Evolutionary conservation across 2,329 filamentous ascomycete genomes (phyloP).

Genomic region (Colletotrichum incanum): DNA sequence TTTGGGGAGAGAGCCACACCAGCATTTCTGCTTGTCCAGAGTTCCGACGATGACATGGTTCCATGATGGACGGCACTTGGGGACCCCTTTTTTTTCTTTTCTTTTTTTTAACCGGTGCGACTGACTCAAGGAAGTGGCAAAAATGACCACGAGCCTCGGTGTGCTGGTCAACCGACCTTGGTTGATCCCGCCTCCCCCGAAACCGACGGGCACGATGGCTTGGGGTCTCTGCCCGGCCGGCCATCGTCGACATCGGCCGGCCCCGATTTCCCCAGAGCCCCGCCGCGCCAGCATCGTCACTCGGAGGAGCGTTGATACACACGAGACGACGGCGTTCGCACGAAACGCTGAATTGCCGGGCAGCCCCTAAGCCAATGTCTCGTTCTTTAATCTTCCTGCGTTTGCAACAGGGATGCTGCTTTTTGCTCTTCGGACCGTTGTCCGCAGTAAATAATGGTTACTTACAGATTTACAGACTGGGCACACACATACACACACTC

Average conservation of each 20-base stretch:
- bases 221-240: neutral
- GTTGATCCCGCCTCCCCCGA: neutral
- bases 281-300: slow-evolving; percentile 20
- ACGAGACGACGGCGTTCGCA: slow-evolving; percentile 26
- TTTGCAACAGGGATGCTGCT: neutral
- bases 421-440: neutral
- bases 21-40: neutral
- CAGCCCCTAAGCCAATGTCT: neutral
- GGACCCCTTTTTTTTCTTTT: neutral
- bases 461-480: neutral
- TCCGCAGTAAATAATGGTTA: neutral
- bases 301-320: neutral
- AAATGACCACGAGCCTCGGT: neutral
- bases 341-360: slow-evolving; percentile 13
- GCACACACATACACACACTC: too few species aligned
- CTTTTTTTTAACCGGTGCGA: neutral
- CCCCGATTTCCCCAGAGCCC: too few species aligned
- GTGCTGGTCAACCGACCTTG: neutral
- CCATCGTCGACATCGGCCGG: too few species aligned
- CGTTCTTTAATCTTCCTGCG: too few species aligned
- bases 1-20: neutral
- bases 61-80: too few species aligned
- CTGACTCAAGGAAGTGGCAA: slow-evolving; percentile 10
- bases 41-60: slow-evolving; percentile 24
- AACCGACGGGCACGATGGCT: neutral